Evolutionary conservation across 2,329 filamentous ascomycete species (phyloP), one percentile per base, ranked within the genome.

Genomic region (Coniochaeta sp.): DNA sequence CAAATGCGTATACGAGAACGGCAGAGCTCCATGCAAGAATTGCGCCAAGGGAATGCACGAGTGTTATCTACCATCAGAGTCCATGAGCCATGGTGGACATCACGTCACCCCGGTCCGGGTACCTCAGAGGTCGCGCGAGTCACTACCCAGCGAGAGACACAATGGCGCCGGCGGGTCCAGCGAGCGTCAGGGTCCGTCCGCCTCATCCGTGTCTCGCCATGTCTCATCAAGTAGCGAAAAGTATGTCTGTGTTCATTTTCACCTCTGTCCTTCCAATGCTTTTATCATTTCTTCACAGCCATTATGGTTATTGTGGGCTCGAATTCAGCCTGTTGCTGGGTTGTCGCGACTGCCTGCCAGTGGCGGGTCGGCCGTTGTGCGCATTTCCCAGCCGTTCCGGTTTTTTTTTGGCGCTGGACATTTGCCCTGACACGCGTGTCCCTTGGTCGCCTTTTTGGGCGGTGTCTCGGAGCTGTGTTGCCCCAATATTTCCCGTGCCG

Each of bases 41-140:
- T 86, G 83, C 72, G 81, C 81, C 55, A 86, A 86, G 72, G 83
- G 83, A 62, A 81, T 85, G 80, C 83, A 86, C 71, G 82, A 85
- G 60, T 86, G 83, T 73, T 86, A 85, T 70, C 73, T 86, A 22
- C 83, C 83, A 42, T 85, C 82, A 32, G 83, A 85, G 73, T 82
- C 78, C 62, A 80, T 83, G 76, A 79, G 80, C 64, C 82, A 85
- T 69, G 80, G 72, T 50, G 72, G 83, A 63, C 81, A 84, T 65
- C 82, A 82, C 62, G 81, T 84, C 62, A 84, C 81, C 61, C 83
- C 83, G 54, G 81, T 82, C 59, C 78, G 80, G 42, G 74, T 74
- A 60, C 75, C 77, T 58, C 79, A 80, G 68, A 78, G 82, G 58
- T 74, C 78, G 60, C 77, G 83, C 66, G 83, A 86, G 68, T 79